These are phyloP conservation scores for Hibiscus trionum DNA, from an alignment of 345 rosid species.

Conservation along the genomic window DNA sequence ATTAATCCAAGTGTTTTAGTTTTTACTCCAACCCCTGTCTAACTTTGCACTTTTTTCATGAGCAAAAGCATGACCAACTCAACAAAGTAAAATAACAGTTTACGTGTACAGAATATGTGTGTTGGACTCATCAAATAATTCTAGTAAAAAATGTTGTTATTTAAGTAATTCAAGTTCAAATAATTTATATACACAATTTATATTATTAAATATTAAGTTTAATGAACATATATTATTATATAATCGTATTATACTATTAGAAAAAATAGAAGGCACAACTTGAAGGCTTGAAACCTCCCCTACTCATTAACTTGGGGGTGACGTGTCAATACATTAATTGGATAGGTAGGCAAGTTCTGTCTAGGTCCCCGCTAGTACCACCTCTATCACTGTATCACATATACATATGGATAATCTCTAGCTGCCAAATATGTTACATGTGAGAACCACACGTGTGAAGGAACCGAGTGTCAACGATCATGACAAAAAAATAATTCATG, in stretches of 20 bases:
- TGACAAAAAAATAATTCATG: no score
- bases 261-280: neutral
- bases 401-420: slow-evolving; percentile 1
- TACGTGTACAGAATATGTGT: no score
- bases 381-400: neutral
- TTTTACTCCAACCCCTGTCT: neutral
- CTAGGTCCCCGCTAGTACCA: neutral
- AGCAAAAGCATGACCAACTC: no score
- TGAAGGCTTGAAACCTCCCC: neutral
- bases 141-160: no score
- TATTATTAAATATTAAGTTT: no score
- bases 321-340: neutral
- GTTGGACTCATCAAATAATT: no score
- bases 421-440: slow-evolving; percentile 1
- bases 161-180: no score
- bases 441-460: slow-evolving; percentile 5
- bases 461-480: no score
- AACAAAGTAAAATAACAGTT: no score
- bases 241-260: no score
- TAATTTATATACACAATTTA: no score
- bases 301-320: neutral
- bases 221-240: no score
- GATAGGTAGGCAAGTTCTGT: slow-evolving; percentile 15
- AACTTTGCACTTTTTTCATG: neutral
- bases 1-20: neutral